Percentiles rank a stretch among this genome's conserved stretches.
Conservation (phyloP, 805 yeast genomes). For the Candida chauliodis region DNA sequence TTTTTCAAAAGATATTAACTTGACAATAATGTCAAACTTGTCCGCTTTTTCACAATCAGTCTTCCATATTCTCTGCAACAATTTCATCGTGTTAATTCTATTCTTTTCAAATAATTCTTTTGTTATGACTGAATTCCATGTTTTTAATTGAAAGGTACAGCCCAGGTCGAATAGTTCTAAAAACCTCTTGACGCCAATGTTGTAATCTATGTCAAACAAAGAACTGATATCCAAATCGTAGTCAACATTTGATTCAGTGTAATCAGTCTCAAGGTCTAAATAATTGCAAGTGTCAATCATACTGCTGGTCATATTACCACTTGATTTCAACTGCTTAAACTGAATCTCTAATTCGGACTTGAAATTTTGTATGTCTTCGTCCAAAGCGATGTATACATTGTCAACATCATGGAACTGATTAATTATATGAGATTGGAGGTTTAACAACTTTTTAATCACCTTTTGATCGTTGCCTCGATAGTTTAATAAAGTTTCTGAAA, state of each 20-base stretch:
- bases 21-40: constrained; percentile 11
- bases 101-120: constrained; percentile 21
- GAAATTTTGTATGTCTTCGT: constrained; percentile 20
- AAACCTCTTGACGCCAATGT: constrained; percentile 24
- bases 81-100: constrained; percentile 15
- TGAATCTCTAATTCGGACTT: constrained; percentile 15
- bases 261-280: constrained; percentile 6
- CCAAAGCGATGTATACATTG: constrained; percentile 31
- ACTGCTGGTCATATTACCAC: constrained; percentile 6
- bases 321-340: constrained; percentile 10
- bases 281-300: constrained; percentile 11
- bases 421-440: constrained; percentile 27
- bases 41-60: constrained; percentile 14
- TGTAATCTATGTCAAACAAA: constrained; percentile 24
- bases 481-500: constrained; percentile 21
- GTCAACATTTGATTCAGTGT: background rate
- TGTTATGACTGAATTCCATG: constrained; percentile 31
- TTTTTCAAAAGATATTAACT: constrained; percentile 18
- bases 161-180: constrained; percentile 27
- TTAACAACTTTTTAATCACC: constrained; percentile 16
- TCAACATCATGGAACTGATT: constrained; percentile 39
- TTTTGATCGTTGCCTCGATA: constrained; percentile 9
- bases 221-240: constrained; percentile 22
- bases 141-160: constrained; percentile 24
- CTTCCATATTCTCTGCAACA: constrained; percentile 21